A percentile compares a stretch with the other conserved stretches of the same genome.
Conservation (phyloP, 805 yeast species). For the Sugiyamaella boreocaroliniensis region DNA sequence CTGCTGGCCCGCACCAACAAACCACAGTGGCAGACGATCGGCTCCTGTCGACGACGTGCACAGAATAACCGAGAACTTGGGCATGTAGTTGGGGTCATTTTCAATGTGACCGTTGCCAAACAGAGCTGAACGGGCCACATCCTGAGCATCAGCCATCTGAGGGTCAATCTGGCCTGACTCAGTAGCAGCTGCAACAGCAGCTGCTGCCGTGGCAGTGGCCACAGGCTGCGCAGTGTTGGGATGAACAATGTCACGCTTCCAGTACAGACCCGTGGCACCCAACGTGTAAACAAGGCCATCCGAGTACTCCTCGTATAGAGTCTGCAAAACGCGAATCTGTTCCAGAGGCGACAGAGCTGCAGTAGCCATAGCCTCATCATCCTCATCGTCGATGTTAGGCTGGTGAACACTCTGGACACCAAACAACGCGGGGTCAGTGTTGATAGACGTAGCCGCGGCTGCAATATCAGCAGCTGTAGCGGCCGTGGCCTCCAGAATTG, state of each 20-base stretch:
- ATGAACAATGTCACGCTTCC: conserved; percentile 5
- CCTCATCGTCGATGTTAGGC: conserved; percentile 1
- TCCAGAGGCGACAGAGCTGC: conserved; percentile 4
- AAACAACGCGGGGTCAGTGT: not conserved
- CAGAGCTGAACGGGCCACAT: conserved; percentile 6
- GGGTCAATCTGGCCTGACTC: not conserved
- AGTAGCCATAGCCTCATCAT: conserved; percentile 3
- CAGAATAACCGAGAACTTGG: conserved; percentile 5
- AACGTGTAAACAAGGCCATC: conserved; percentile 2
- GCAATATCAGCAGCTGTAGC: not conserved
- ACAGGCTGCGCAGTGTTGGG: not conserved
- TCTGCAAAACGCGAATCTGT: conserved; percentile 3
- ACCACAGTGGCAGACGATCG: conserved; percentile 11
- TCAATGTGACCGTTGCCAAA: not conserved
- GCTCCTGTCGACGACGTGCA: conserved; percentile 8
- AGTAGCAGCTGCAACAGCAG: conserved; percentile 5
- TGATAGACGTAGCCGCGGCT: not conserved
- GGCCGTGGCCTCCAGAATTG: not conserved
- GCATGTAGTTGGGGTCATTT: not conserved
- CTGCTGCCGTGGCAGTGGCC: conserved; percentile 1
- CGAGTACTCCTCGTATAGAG: conserved; percentile 2
- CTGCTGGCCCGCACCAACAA: conserved; percentile 7
- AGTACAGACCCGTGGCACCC: conserved; percentile 7
- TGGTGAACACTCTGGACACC: not conserved
- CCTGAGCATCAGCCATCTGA: conserved; percentile 3